These are phyloP conservation scores for Phoma sp. DNA, from an alignment of 2,329 filamentous ascomycete species.

Conservation along the genomic window DNA sequence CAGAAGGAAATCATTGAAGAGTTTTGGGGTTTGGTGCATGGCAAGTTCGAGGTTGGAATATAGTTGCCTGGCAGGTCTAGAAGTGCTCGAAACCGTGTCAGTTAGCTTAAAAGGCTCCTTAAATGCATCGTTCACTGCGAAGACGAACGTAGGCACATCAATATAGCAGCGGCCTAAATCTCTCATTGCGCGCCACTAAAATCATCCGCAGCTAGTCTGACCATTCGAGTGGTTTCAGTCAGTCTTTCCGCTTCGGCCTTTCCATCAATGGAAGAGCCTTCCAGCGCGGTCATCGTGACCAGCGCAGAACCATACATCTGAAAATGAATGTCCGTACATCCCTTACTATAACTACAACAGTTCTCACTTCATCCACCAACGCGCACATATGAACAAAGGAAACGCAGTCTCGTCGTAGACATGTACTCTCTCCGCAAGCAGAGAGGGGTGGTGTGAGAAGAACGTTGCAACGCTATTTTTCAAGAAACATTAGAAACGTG, in stretches of 20 bases:
- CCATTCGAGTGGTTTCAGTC: conserved; percentile 36
- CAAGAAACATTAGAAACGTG: conserved; percentile 23
- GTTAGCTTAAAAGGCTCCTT: no score
- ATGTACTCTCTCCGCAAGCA: conserved; percentile 42
- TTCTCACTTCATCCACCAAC: conserved; percentile 19
- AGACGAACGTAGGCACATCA: background rate
- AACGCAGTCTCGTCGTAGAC: conserved; percentile 41
- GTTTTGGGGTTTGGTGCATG: conserved; percentile 56
- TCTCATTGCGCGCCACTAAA: conserved; percentile 40
- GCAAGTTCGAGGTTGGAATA: conserved; percentile 52
- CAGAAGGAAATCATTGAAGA: conserved; percentile 56
- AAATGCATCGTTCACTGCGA: no score
- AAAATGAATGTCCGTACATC: conserved; percentile 27
- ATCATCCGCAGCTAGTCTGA: conserved; percentile 30
- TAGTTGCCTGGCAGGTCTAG: conserved; percentile 16
- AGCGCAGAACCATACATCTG: conserved; percentile 32
- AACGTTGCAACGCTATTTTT: conserved; percentile 16
- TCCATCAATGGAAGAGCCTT: conserved; percentile 28
- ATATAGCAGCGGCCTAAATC: conserved; percentile 36
- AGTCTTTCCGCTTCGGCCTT: conserved; percentile 32
- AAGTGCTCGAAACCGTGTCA: conserved; percentile 10
- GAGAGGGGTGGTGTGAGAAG: conserved; percentile 23
- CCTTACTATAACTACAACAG: conserved; percentile 23
- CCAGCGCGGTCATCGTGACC: conserved; percentile 30
- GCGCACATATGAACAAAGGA: conserved; percentile 36